phyloP scores from a whole-genome alignment of 2,329 filamentous ascomycete species.

The Ilyonectria robusta region DNA sequence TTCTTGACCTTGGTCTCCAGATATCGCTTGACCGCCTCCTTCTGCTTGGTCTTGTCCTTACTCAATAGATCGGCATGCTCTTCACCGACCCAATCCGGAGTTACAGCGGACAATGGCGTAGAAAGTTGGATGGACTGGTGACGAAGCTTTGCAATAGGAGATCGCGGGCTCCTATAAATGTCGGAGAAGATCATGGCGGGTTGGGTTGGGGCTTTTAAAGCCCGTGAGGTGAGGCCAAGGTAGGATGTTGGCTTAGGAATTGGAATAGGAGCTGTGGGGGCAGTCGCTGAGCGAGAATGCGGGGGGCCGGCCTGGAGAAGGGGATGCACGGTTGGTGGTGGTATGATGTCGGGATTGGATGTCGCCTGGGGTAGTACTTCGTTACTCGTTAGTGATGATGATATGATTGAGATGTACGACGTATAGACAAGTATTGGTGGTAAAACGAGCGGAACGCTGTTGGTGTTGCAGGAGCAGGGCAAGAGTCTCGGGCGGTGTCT shows the following conservation, averaged over 20 bases:
- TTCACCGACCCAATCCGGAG: slow-evolving; percentile 58
- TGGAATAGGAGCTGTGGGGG: slow-evolving; percentile 38
- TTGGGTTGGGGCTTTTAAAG: slow-evolving; percentile 34
- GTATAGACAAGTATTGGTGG: background rate
- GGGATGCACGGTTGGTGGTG: slow-evolving; percentile 42
- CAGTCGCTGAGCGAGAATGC: slow-evolving; percentile 41
- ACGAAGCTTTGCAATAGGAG: slow-evolving; percentile 67
- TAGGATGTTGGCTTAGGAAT: slow-evolving; percentile 29
- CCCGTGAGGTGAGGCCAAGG: slow-evolving; percentile 35
- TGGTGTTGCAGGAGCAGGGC: background rate
- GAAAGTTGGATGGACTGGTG: slow-evolving; percentile 52
- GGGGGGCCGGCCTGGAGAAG: slow-evolving; percentile 41
- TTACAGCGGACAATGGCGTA: slow-evolving; percentile 46
- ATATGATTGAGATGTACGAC: background rate
- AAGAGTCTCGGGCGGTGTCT: background rate
- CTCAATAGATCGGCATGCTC: slow-evolving; percentile 74
- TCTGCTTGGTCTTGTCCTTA: slow-evolving; percentile 73
- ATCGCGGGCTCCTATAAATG: slow-evolving; percentile 70
- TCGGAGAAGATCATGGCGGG: slow-evolving; percentile 70
- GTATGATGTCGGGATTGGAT: slow-evolving; percentile 39
- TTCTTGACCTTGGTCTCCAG: slow-evolving; percentile 68
- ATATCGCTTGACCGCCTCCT: slow-evolving; percentile 72
- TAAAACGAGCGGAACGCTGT: background rate
- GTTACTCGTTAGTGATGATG: slow-evolving; percentile 18
- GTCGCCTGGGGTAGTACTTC: slow-evolving; percentile 28